Base-by-base conservation (phyloP, 1,284 basidiomycete species). In the Cutaneotrichosporon dermatis region DNA sequence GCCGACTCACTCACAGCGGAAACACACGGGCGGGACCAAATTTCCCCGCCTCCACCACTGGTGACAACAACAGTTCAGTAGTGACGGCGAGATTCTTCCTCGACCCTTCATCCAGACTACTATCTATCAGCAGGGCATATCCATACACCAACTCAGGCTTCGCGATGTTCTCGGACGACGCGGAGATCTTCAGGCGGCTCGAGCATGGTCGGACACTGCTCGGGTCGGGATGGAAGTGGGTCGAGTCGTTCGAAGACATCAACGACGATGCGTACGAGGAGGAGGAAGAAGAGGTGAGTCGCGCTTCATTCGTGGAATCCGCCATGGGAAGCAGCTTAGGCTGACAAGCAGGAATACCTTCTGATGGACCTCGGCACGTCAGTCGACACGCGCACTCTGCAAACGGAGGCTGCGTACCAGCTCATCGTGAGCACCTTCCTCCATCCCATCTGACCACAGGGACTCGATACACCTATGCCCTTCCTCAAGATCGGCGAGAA, bases 401-500 rank as follows among this genome's bases (percentile, higher is more conserved):
- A 69, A 60, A 67, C 65, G 5, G 73, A 74, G 41, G 65, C 60
- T 15, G 61, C 67, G 8, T 76, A 75, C 55, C 75, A 76, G 62
- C 67, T 76, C 13, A 68, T 76, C 34, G 75, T 75, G 43, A 35
- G 74, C 43, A 16, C 34, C 4, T 35, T 5, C 34, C 5, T n/a
- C n/a, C n/a, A n/a, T n/a, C n/a, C n/a, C n/a, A n/a, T 39, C 48
- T 59, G 15, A 57, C 35, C 12, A 0, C 51, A 78, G 76, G 76
- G 76, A 4, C 62, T 78, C 55, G 76, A 78, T 55, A 75, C 75
- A 11, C 67, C 76, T 12, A 58, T 71, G 44, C 76, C 76, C 6
- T 77, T 75, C 52, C 62, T 78, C 46, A 76, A 76, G 57, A 55
- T 78, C 25, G 75, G 74, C 11, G 73, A 76, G 58, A 71, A 74